These are phyloP conservation scores for Nannochloris sp. DNA, from an alignment of 139 green algal species.

Conservation along the genomic window DNA sequence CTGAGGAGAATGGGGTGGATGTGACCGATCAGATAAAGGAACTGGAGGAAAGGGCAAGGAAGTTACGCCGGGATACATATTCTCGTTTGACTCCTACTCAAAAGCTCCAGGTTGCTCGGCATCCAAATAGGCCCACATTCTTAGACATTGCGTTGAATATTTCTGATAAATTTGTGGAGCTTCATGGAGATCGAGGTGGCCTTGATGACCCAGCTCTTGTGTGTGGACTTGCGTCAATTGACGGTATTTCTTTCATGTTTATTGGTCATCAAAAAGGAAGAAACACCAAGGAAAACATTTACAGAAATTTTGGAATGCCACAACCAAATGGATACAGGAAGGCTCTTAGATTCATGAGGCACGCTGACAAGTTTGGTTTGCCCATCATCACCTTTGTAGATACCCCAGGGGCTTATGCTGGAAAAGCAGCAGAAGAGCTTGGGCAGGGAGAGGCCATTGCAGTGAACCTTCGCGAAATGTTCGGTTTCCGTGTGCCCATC, in stretches of 20 bases:
- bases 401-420: constrained; percentile 90
- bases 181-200: constrained; percentile 85
- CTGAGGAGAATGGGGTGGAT: constrained; percentile 88
- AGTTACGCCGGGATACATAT: constrained; percentile 92
- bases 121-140: constrained; percentile 91
- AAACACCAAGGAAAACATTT: constrained; percentile 97
- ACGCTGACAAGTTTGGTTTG: constrained; percentile 92
- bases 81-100: constrained; percentile 81
- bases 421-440: constrained; percentile 83
- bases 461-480: constrained; percentile 95
- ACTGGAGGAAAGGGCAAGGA: constrained; percentile 68
- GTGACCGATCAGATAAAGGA: constrained; percentile 73
- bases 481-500: constrained; percentile 88
- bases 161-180: constrained; percentile 91
- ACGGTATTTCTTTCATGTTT: constrained; percentile 91
- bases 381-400: constrained; percentile 97
- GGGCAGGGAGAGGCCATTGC: constrained; percentile 96
- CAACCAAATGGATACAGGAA: constrained; percentile 95
- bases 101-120: constrained; percentile 85
- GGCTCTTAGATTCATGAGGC: constrained; percentile 92
- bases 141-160: constrained; percentile 97
- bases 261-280: constrained; percentile 96
- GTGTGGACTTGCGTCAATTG: constrained; percentile 84
- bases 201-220: constrained; percentile 91
- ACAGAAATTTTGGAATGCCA: constrained; percentile 93